phyloP scores from a whole-genome alignment of 1,284 basidiomycete genomes.

The Tilletia horrida region DNA sequence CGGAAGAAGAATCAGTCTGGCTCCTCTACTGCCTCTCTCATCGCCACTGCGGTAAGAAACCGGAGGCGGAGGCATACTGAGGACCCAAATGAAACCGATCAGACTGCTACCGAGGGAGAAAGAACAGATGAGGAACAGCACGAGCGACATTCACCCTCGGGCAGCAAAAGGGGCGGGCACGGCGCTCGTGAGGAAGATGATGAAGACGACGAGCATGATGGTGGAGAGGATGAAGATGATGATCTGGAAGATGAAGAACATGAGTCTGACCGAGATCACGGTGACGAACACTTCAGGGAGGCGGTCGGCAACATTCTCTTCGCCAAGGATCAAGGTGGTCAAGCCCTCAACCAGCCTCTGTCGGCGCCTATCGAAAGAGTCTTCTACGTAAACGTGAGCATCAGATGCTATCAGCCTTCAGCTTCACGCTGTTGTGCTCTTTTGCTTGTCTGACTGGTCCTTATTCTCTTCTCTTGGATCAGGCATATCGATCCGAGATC shows the following conservation, averaged over 20 bases:
- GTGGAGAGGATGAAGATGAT: slow-evolving; percentile 1
- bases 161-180: not conserved
- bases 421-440: too few relatives aligned
- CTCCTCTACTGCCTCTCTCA: not conserved
- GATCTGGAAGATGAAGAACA: slow-evolving; percentile 16
- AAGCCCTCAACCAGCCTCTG: slow-evolving; percentile 56
- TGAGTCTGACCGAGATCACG: slow-evolving; percentile 12
- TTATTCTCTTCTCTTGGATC: too few relatives aligned
- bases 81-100: not conserved
- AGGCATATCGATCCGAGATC: slow-evolving; percentile 63
- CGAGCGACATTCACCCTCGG: not conserved
- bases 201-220: not conserved
- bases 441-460: too few relatives aligned
- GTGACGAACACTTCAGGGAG: slow-evolving; percentile 21
- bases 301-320: slow-evolving; percentile 67
- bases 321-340: slow-evolving; percentile 60
- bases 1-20: not conserved
- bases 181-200: not conserved
- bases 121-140: slow-evolving; percentile 13
- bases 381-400: slow-evolving; percentile 79
- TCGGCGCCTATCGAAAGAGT: slow-evolving; percentile 55
- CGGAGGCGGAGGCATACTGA: not conserved
- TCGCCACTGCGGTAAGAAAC: not conserved
- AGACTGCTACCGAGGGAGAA: not conserved
- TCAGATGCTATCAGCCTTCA: not conserved